Evolutionary conservation across 2,329 filamentous ascomycete genomes (phyloP).

Genomic region (Helotiales sp.): DNA sequence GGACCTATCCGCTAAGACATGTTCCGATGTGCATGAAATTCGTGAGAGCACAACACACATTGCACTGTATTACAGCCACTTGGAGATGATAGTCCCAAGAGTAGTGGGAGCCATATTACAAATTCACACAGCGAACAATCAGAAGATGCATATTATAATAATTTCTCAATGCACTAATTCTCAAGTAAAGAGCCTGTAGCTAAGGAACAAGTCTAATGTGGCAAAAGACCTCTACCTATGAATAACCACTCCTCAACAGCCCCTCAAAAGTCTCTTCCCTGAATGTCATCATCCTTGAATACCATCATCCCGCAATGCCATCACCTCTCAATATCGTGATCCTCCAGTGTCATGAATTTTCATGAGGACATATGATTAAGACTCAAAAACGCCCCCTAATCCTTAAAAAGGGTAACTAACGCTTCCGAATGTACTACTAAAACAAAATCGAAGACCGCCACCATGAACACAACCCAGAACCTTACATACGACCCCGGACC

Average conservation of each 20-base stretch:
- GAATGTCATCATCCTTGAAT: neutral
- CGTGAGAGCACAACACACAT: neutral
- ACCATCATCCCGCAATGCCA: neutral
- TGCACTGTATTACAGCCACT: neutral
- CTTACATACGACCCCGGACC: constrained; percentile 22
- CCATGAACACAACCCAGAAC: neutral
- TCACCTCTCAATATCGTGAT: neutral
- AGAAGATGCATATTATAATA: constrained; percentile 1
- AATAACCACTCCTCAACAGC: constrained; percentile 6
- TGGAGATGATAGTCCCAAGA: neutral
- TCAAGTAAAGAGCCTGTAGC: neutral
- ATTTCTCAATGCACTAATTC: neutral
- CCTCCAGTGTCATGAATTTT: constrained; percentile 1
- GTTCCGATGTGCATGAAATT: neutral
- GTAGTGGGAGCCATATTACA: neutral
- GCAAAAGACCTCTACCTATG: constrained; percentile 4
- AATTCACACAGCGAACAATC: too few species aligned
- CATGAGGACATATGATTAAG: neutral
- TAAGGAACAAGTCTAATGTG: constrained; percentile 11
- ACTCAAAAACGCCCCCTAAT: constrained; percentile 11
- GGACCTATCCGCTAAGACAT: neutral
- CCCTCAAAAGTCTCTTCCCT: too few species aligned
- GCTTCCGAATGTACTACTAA: constrained; percentile 19
- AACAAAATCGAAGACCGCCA: constrained; percentile 19
- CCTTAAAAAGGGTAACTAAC: constrained; percentile 15